Evolutionary conservation across 441 rosid species (phyloP).

Genomic region (Jatropha podagrica): DNA sequence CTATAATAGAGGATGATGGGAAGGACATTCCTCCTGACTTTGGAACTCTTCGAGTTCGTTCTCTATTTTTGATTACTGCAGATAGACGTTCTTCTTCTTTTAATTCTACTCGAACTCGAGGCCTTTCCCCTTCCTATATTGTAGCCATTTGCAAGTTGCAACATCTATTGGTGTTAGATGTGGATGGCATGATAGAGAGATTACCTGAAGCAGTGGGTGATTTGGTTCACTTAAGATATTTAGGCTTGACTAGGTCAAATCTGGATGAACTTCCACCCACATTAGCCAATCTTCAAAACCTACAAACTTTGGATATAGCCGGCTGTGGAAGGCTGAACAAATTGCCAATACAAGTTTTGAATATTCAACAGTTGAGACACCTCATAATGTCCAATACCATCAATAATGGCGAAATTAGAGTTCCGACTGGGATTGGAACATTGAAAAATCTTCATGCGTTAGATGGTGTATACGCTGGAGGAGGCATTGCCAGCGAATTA

Average conservation of each 20-base stretch:
- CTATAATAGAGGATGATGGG: constrained; percentile 15
- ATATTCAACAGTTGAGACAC: constrained; percentile 22
- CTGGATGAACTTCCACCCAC: constrained; percentile 17
- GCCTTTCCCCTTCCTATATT: constrained; percentile 17
- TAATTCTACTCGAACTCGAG: neutral
- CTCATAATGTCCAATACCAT: neutral
- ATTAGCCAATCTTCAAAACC: constrained; percentile 18
- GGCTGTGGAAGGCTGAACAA: neutral
- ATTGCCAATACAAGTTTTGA: constrained; percentile 11
- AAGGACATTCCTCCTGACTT: constrained; percentile 16
- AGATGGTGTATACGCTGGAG: constrained; percentile 24
- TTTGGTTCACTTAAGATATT: constrained; percentile 18
- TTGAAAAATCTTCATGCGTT: constrained; percentile 18
- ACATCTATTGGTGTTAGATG: constrained; percentile 14
- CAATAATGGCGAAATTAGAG: constrained; percentile 5
- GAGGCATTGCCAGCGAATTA: constrained; percentile 19
- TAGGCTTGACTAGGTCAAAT: neutral
- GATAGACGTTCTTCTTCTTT: neutral
- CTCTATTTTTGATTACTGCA: constrained; percentile 12
- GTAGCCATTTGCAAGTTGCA: constrained; percentile 16
- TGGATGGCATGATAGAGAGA: constrained; percentile 15
- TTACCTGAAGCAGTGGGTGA: constrained; percentile 20
- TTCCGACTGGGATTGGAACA: constrained; percentile 16
- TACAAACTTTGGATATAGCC: constrained; percentile 22
- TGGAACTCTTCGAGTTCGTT: constrained; percentile 8